phyloP scores from a whole-genome alignment of 2,329 filamentous ascomycete genomes.

The Calycina marina region DNA sequence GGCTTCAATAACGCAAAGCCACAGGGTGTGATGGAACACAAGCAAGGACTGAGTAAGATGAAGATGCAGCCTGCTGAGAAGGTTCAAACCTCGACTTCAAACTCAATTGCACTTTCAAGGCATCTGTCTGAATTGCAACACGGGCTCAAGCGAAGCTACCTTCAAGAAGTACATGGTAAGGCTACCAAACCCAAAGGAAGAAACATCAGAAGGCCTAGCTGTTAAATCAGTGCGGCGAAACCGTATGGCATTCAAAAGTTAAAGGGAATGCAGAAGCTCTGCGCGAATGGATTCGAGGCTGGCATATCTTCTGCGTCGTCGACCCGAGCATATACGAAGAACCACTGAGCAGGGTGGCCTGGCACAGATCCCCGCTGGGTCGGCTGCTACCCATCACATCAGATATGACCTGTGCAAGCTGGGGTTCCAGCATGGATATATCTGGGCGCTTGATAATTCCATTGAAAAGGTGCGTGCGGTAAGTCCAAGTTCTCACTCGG shows the following conservation, averaged over 20 bases:
- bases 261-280: too few relatives aligned
- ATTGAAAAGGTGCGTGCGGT: too few relatives aligned
- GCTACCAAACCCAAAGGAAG: conserved; percentile 2
- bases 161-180: conserved; percentile 1
- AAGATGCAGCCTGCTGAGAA: conserved; percentile 3
- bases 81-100: conserved; percentile 2
- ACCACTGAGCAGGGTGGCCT: too few relatives aligned
- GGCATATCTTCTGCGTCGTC: too few relatives aligned
- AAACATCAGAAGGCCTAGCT: not conserved
- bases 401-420: too few relatives aligned
- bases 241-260: conserved; percentile 2
- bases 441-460: too few relatives aligned
- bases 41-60: conserved; percentile 4
- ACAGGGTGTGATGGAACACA: conserved; percentile 1
- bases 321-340: too few relatives aligned
- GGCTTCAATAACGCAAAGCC: not conserved
- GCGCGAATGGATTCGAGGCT: too few relatives aligned
- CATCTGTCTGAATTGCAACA: conserved; percentile 1
- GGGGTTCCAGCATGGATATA: too few relatives aligned
- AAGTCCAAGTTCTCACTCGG: too few relatives aligned
- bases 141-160: conserved; percentile 3
- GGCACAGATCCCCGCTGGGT: too few relatives aligned
- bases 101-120: conserved; percentile 1
- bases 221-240: not conserved
- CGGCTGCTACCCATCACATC: too few relatives aligned